Conservation (phyloP, 305 asterid genomes). For the Withania somnifera region DNA sequence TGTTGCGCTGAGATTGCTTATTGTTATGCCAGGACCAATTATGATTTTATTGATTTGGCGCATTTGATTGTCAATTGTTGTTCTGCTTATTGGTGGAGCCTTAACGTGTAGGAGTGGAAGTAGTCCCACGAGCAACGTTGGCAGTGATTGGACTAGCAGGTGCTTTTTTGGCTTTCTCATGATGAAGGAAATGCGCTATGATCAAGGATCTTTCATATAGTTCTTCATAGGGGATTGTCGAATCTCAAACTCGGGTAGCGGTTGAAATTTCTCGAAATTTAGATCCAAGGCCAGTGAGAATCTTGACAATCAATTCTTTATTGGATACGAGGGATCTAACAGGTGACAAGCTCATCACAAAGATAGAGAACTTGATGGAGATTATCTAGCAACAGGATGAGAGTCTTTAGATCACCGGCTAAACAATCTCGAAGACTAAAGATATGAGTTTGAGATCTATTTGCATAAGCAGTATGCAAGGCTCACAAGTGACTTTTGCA, state of each 20-base stretch:
- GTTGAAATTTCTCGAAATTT: too few species aligned
- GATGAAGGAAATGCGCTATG: not conserved
- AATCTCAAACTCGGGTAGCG: too few species aligned
- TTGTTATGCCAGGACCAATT: too few species aligned
- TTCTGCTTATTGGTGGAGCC: too few species aligned
- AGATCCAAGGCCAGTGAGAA: too few species aligned
- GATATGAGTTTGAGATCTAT: not conserved
- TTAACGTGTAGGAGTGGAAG: too few species aligned
- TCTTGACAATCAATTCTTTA: too few species aligned
- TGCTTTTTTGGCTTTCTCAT: not conserved
- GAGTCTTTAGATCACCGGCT: not conserved
- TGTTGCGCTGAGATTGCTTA: too few species aligned
- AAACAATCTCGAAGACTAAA: not conserved
- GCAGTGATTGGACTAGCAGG: not conserved
- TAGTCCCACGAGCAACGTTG: not conserved
- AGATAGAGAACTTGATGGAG: not conserved
- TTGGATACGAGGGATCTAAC: not conserved
- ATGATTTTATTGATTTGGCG: too few species aligned
- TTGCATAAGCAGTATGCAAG: not conserved
- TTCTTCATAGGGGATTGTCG: not conserved
- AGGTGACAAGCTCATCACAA: not conserved
- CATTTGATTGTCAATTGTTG: too few species aligned
- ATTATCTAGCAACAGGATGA: not conserved
- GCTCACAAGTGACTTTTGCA: not conserved
- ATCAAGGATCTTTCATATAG: not conserved